Evolutionary conservation across 768 basidiomycete genomes (phyloP), one percentile per base, ranked within the genome.

Genomic region (Rubroboletus pulcherrimus): DNA sequence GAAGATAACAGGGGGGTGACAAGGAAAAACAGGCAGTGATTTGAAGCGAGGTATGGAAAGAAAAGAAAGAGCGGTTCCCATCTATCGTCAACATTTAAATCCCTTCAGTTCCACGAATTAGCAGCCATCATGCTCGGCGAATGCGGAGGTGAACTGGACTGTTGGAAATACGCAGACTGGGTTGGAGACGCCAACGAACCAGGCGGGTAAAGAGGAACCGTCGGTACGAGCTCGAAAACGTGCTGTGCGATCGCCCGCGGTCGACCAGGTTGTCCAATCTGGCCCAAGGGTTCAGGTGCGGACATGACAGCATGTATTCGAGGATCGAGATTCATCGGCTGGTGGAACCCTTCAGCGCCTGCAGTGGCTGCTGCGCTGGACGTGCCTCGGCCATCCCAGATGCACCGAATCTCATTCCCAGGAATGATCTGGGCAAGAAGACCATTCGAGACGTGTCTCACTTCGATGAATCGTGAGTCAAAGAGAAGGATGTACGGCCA

Each of bases 281-380:
- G 64, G 3, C 70, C 65, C 45, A 67, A 57, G 2, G 75, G 63
- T 8, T 77, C 76, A 1, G 72, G 65, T 2, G 81, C 77, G 43
- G 85, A 86, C 87, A 93, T 93, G 29, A 93, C 91, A 7, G 86
- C 90, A 59, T 96, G 93, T 15, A 96, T 86, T 33, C 86, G 83
- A 3, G 91, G 84, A 59, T 95, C 92, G 63, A 89, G 88, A 34
- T 78, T 76, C 67, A 85, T 81, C 4, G 77, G 71, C 37, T 67
- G 62, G 12, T 66, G 53, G 41, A 50, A 53, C 72, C 78, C 61
- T 74, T 78, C 63, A 64, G 49, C 71, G 55, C 54, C 31, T 56
- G 64, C 5, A 57, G 66, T 19, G 52, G 71, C 48, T 58, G 63
- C 43, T 63, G 69, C 39, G 63, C 63, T 19, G 8, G 65, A 62